Conservation (phyloP, 768 basidiomycete genomes). For the Hericium alpestre region DNA sequence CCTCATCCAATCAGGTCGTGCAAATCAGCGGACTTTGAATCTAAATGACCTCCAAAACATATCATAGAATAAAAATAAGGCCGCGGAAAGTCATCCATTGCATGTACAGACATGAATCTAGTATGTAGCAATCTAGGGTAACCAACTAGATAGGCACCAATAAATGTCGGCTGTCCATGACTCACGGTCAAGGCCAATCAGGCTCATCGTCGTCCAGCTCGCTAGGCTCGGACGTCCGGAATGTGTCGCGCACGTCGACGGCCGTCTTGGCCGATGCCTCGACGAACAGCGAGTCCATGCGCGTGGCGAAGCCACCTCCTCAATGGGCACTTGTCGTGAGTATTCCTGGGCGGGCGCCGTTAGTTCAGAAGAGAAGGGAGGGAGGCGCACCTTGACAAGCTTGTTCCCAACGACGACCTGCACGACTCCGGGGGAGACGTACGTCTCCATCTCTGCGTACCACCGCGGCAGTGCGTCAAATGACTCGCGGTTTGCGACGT, state of each 20-base stretch:
- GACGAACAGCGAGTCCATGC: constrained; percentile 84
- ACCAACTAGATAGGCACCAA: too few relatives aligned
- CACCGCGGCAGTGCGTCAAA: constrained; percentile 92
- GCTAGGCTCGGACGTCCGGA: constrained; percentile 38
- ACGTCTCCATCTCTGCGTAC: constrained; percentile 89
- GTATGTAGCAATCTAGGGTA: too few relatives aligned
- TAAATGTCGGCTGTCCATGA: too few relatives aligned
- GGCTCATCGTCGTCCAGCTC: constrained; percentile 21
- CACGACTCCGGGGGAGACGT: constrained; percentile 74
- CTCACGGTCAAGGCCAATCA: constrained; percentile 13
- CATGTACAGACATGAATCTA: too few relatives aligned
- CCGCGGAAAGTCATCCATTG: too few relatives aligned
- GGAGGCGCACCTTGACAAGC: constrained; percentile 69
- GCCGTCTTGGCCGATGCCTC: constrained; percentile 92
- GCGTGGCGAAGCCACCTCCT: constrained; percentile 70
- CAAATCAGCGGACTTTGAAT: too few relatives aligned
- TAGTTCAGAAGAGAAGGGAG: neutral
- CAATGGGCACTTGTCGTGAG: constrained; percentile 73
- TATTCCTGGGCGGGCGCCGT: constrained; percentile 50
- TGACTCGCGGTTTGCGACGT: constrained; percentile 84
- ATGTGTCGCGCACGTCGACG: constrained; percentile 68
- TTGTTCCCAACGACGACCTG: constrained; percentile 96
- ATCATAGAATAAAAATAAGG: too few relatives aligned
- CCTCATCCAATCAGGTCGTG: too few relatives aligned
- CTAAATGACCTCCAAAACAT: too few relatives aligned